Evolutionary conservation across 805 yeast species (phyloP), one percentile per base, ranked within the genome.

Genomic region (Candida ovalis): DNA sequence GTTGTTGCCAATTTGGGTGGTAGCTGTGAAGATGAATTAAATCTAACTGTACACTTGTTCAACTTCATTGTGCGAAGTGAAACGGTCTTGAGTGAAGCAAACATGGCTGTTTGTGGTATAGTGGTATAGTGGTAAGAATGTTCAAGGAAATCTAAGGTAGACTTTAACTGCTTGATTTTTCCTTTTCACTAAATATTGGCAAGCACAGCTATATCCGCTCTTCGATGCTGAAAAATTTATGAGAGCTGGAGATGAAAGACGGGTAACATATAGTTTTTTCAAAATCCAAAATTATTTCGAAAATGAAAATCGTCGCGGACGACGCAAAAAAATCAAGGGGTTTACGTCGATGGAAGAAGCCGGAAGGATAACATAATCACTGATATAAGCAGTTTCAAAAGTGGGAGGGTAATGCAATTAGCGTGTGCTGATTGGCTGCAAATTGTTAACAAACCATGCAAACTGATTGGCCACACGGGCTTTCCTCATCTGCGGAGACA

Each of bases 1-100:
- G 70, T 66, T 9, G 58, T 48, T 3, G 67, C 56, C n/a, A 67
- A 48, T 43, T 64, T 62, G 6, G 59, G 56, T 13, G 55, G 62
- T 22, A 28, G 21, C 21, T 44, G 15, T 9, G 47, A 22, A 19
- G 54, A 35, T 10, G 57, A 50, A 17, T 35, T 35, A 9, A 35
- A 18, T 35, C 38, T 35, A 5, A 17, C 22, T 35, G 19, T 4
- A 17, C 21, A 3, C 12, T 17, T 17, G 4, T 17, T 17, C 19
- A 35, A 21, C 7, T 30, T 30, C 6, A 30, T 5, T 12, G 15
- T 17, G 15, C 35, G 15, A 8, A 30, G 35, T 30, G 35, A 12
- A 13, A 17, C 9, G n/a, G 35, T 12, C 15, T 17, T 30, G 4
- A 30, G 35, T 30, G 35, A 30, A 7, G 15, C 5, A 30, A 30